phyloP scores from a whole-genome alignment of 192 early-diverging fungal species.

The Chytriomyces confervae region DNA sequence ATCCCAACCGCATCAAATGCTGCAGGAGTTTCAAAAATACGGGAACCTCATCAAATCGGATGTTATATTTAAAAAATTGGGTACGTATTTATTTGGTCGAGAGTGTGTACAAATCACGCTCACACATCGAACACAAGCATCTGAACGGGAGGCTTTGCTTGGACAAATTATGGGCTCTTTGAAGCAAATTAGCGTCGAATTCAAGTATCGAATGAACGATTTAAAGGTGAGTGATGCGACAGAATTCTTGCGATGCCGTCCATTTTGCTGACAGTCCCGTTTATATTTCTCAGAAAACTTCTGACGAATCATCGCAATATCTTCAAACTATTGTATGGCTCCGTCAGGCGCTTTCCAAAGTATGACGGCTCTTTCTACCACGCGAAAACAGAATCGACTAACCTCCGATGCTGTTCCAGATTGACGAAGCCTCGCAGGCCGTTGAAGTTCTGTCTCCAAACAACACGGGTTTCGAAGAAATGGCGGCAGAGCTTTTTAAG shows the following conservation, averaged over 20 bases:
- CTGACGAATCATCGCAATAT: slow-evolving; percentile 14
- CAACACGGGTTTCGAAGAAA: slow-evolving; percentile 35
- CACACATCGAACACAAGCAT: slow-evolving; percentile 27
- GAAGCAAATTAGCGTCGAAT: slow-evolving; percentile 37
- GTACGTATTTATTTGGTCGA: slow-evolving; percentile 28
- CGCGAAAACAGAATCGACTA: background rate
- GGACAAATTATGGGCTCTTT: slow-evolving; percentile 45
- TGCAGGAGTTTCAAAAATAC: slow-evolving; percentile 59
- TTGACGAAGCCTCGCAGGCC: slow-evolving; percentile 48
- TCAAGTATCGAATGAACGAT: slow-evolving; percentile 36
- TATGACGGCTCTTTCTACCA: slow-evolving; percentile 10
- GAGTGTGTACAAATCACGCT: background rate
- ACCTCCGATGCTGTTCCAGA: slow-evolving; percentile 12
- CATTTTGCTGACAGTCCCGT: background rate
- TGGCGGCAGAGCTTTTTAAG: slow-evolving; percentile 43
- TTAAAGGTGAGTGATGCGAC: slow-evolving; percentile 27
- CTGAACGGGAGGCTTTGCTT: slow-evolving; percentile 52
- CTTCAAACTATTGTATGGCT: slow-evolving; percentile 52
- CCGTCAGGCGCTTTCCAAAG: slow-evolving; percentile 47
- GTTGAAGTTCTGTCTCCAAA: slow-evolving; percentile 41
- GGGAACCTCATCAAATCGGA: slow-evolving; percentile 44
- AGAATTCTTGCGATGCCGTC: background rate
- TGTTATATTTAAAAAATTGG: slow-evolving; percentile 44
- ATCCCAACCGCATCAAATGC: slow-evolving; percentile 50
- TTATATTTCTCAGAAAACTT: slow-evolving; percentile 10